These are phyloP conservation scores for Lizanozyma gosingica DNA, from an alignment of 1,139 yeast genomes.

Conservation along the genomic window DNA sequence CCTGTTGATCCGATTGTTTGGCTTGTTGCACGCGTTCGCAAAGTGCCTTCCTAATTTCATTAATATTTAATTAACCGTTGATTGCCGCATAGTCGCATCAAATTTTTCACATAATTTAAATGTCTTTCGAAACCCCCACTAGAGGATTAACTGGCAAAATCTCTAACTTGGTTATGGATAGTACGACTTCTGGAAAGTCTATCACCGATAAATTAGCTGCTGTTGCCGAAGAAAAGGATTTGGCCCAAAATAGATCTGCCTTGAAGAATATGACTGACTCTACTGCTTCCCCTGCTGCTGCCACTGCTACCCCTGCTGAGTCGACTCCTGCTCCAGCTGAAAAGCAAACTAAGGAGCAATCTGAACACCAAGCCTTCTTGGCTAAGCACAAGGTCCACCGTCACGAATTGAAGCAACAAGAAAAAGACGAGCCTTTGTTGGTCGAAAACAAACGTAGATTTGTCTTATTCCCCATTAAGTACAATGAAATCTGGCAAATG, in stretches of 20 bases:
- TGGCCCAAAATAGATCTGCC: constrained; percentile 18
- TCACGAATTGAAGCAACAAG: constrained; percentile 61
- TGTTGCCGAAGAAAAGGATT: constrained; percentile 35
- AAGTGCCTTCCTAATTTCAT: too few relatives aligned
- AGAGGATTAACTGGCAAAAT: constrained; percentile 42
- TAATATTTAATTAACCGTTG: too few relatives aligned
- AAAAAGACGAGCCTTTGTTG: constrained; percentile 84
- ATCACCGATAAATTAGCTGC: constrained; percentile 40
- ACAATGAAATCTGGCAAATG: constrained; percentile 98
- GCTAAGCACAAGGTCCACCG: constrained; percentile 58
- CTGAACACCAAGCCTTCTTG: constrained; percentile 46
- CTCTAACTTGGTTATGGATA: constrained; percentile 23
- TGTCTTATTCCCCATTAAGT: constrained; percentile 94
- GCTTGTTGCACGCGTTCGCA: too few relatives aligned
- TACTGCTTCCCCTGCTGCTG: constrained; percentile 11
- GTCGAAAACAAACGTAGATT: constrained; percentile 82
- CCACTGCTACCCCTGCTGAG: constrained; percentile 8
- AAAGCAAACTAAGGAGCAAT: constrained; percentile 9
- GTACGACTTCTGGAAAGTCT: constrained; percentile 24
- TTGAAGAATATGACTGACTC: constrained; percentile 15
- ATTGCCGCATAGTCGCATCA: too few relatives aligned
- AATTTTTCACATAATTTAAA: too few relatives aligned
- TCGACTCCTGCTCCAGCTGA: constrained; percentile 11
- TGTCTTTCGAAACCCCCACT: constrained; percentile 30
- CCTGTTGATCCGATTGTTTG: too few relatives aligned